Evolutionary conservation across 345 rosid genomes (phyloP).

Genomic region (Aethionema arabicum): DNA sequence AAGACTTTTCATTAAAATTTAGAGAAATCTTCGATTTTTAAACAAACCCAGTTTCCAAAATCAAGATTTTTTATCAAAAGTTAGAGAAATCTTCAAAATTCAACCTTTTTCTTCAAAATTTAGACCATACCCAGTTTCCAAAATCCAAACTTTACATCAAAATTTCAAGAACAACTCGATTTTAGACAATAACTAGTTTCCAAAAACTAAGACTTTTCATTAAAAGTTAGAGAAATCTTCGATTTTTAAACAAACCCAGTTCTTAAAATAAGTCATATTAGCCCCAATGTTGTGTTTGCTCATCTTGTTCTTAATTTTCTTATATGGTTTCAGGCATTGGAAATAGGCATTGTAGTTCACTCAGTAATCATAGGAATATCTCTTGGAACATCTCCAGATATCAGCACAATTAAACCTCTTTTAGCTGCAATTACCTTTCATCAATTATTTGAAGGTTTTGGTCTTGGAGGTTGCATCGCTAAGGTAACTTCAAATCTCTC

Average conservation of each 20-base stretch:
- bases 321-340: conserved; percentile 45
- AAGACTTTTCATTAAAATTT: background rate
- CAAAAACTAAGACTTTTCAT: background rate
- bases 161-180: too few relatives aligned
- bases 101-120: too few relatives aligned
- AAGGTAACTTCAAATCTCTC: conserved; percentile 38
- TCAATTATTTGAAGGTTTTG: conserved; percentile 72
- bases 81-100: background rate
- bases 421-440: conserved; percentile 64
- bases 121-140: background rate
- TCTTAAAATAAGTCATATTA: background rate
- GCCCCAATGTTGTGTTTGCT: background rate
- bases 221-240: background rate
- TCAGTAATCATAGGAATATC: conserved; percentile 65
- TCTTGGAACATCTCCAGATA: conserved; percentile 55
- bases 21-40: background rate
- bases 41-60: conserved; percentile 10
- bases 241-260: background rate
- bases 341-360: conserved; percentile 65
- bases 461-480: conserved; percentile 64
- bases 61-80: too few relatives aligned
- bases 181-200: background rate
- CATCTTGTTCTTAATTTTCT: background rate
- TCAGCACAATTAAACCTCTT: conserved; percentile 47
- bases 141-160: too few relatives aligned